Evolutionary conservation across 805 yeast species (phyloP), one percentile per base, ranked within the genome.

Genomic region (Lipomyces japonicus): DNA sequence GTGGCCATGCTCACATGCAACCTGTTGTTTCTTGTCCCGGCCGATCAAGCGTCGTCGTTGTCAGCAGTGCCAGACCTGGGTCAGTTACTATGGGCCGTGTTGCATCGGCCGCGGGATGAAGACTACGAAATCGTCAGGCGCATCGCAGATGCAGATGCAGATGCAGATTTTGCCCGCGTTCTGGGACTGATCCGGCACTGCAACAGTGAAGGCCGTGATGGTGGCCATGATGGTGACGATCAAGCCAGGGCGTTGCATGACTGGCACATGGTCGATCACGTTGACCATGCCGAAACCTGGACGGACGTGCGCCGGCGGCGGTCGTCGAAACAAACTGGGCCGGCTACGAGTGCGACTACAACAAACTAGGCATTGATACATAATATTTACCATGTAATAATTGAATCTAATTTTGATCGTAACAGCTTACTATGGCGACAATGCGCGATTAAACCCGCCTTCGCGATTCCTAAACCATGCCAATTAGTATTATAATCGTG

Each of bases 371-470:
- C n/a, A n/a, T n/a, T n/a, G n/a, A n/a, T n/a, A n/a, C n/a, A n/a
- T n/a, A n/a, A n/a, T n/a, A n/a, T n/a, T n/a, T n/a, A n/a, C n/a
- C n/a, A n/a, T n/a, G n/a, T n/a, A n/a, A n/a, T n/a, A n/a, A n/a
- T n/a, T n/a, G n/a, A n/a, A n/a, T n/a, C n/a, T n/a, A n/a, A n/a
- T n/a, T n/a, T n/a, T n/a, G n/a, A 28, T 28, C 32, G 12, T 10
- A 28, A 10, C 10, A 10, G 14, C 18, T 44, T 2, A 22, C 30
- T 36, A 24, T n/a, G 71, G 71, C 3, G 70, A 66, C 38, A 69
- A 55, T 14, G 69, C 63, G 28, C 71, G 50, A 46, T 67, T 68
- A 48, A 66, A 66, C 2, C 71, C 72, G 47, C 63, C 67, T 35
- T 28, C 46, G 25, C 70, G 55, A 56, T 67, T 69, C 42, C 42